A percentile compares a stretch with the other conserved stretches of the same genome.
These are phyloP conservation scores for Amniculicola lignicola DNA, from an alignment of 495 filamentous ascomycete genomes.

Conservation along the genomic window DNA sequence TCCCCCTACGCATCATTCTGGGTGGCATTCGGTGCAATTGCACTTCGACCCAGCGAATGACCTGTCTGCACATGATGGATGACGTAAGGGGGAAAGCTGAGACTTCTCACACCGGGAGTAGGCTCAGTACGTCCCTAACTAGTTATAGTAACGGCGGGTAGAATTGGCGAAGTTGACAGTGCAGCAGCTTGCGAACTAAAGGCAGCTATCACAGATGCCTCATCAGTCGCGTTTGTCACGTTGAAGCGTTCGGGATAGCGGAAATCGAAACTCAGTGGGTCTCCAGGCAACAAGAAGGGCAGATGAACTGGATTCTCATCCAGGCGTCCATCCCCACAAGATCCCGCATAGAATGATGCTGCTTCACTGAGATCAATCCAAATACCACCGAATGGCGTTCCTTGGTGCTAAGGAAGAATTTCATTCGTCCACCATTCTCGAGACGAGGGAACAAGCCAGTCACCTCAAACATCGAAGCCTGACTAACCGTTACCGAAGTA, in stretches of 20 bases:
- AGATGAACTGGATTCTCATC: constrained; percentile 66
- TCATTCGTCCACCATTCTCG: constrained; percentile 63
- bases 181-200: constrained; percentile 51
- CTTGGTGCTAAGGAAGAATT: constrained; percentile 42
- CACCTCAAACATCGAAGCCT: constrained; percentile 56
- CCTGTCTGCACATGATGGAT: constrained; percentile 58
- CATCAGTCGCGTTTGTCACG: constrained; percentile 64
- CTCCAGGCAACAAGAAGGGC: constrained; percentile 60
- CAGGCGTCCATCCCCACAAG: constrained; percentile 65
- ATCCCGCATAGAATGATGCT: constrained; percentile 75
- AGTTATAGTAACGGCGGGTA: constrained; percentile 52
- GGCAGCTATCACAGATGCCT: constrained; percentile 52
- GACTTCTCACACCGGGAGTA: constrained; percentile 61
- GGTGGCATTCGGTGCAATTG: no score
- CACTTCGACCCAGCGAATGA: neutral
- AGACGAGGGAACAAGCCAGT: constrained; percentile 54
- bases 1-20: no score
- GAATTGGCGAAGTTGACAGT: constrained; percentile 45
- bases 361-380: constrained; percentile 49
- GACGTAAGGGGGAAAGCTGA: constrained; percentile 75
- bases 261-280: constrained; percentile 54
- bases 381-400: constrained; percentile 50
- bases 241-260: constrained; percentile 71
- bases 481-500: constrained; percentile 65
- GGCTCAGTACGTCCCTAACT: constrained; percentile 36